A percentile compares a stretch with the other conserved stretches of the same genome.
phyloP scores from a whole-genome alignment of 75 land plant genomes.

The Pinus taeda region DNA sequence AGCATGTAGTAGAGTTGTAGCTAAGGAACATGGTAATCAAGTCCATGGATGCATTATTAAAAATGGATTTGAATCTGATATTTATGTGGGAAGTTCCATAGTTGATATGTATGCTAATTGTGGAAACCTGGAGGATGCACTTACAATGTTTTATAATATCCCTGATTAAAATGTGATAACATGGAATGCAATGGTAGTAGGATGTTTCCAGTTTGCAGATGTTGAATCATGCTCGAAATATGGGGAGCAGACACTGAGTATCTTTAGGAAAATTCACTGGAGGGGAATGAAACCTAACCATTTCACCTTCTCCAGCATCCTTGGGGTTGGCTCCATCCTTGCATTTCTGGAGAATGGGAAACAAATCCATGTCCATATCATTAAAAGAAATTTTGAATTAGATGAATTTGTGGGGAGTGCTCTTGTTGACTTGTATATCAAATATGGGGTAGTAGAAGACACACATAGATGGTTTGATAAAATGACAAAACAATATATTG shows the following conservation, averaged over 20 bases:
- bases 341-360: conserved; percentile 15
- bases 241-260: conserved; percentile 7
- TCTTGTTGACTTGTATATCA: conserved; percentile 12
- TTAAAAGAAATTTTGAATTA: neutral
- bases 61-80: conserved; percentile 3
- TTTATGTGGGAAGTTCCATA: conserved; percentile 12
- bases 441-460: conserved; percentile 4
- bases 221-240: neutral
- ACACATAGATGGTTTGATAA: conserved; percentile 9
- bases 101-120: conserved; percentile 28
- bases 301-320: conserved; percentile 10
- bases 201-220: neutral
- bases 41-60: conserved; percentile 1
- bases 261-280: conserved; percentile 15
- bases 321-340: conserved; percentile 10
- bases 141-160: conserved; percentile 2
- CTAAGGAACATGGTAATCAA: neutral
- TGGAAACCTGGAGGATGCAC: conserved; percentile 19
- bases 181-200: conserved; percentile 16
- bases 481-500: conserved; percentile 24
- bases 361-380: conserved; percentile 13
- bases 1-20: conserved; percentile 5
- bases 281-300: conserved; percentile 10
- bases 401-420: conserved; percentile 7
- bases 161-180: neutral